A percentile compares a stretch with the other conserved stretches of the same genome.
Conservation (phyloP, 108 stramenopile species). For the Skeletonema menzelii region DNA sequence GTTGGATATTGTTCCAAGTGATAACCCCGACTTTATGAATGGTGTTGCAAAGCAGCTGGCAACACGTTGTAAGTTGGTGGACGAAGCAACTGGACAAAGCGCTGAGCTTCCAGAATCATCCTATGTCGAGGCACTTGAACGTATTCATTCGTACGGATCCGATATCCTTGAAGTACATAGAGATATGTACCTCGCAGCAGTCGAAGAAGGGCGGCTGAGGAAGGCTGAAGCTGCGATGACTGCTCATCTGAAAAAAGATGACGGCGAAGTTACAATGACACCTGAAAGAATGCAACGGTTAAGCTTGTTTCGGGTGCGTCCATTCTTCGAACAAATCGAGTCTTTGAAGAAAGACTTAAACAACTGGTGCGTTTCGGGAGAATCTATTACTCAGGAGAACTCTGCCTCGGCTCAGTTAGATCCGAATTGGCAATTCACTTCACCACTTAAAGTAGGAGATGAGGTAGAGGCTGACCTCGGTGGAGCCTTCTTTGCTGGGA, state of each 20-base stretch:
- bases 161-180: slow-evolving; percentile 73
- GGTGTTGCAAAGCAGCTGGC: slow-evolving; percentile 45
- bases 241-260: slow-evolving; percentile 52
- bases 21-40: slow-evolving; percentile 25
- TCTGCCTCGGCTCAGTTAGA: slow-evolving; percentile 26
- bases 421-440: slow-evolving; percentile 68
- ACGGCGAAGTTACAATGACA: slow-evolving; percentile 42
- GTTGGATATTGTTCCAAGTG: slow-evolving; percentile 44
- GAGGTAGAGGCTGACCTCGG: slow-evolving; percentile 85
- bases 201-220: slow-evolving; percentile 73
- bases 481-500: slow-evolving; percentile 80
- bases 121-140: slow-evolving; percentile 64
- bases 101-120: slow-evolving; percentile 18
- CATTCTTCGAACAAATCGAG: slow-evolving; percentile 69
- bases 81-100: slow-evolving; percentile 40
- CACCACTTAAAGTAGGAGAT: slow-evolving; percentile 69
- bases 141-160: slow-evolving; percentile 60
- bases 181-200: slow-evolving; percentile 84
- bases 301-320: slow-evolving; percentile 71
- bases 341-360: slow-evolving; percentile 51
- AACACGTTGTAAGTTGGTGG: slow-evolving; percentile 42
- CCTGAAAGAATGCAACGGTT: slow-evolving; percentile 75
- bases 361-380: slow-evolving; percentile 56
- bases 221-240: slow-evolving; percentile 75
- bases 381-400: background rate